Evolutionary conservation across 2,329 filamentous ascomycete genomes (phyloP).

Genomic region (Cordyceps tenuipes): DNA sequence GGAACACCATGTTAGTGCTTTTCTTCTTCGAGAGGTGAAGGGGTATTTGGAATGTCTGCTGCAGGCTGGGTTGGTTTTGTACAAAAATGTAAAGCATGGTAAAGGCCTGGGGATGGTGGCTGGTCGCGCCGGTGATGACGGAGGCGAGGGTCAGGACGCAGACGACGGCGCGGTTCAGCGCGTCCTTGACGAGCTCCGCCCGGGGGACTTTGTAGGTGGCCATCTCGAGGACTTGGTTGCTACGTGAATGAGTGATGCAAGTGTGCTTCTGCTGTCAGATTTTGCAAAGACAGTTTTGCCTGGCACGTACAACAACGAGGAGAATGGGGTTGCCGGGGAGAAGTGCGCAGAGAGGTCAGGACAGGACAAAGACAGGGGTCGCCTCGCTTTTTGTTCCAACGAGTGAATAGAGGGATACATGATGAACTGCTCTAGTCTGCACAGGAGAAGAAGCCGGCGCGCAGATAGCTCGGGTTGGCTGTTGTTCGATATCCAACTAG

Average conservation of each 20-base stretch:
- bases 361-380: background rate
- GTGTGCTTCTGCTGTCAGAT: background rate
- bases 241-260: background rate
- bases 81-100: constrained; percentile 10
- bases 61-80: background rate
- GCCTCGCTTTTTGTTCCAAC: background rate
- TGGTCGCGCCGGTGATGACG: constrained; percentile 5
- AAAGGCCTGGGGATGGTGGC: constrained; percentile 5
- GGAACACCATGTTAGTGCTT: background rate
- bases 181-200: constrained; percentile 4
- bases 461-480: background rate
- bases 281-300: background rate
- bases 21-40: background rate
- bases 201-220: background rate
- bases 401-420: background rate
- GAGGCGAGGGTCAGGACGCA: background rate
- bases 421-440: background rate
- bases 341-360: background rate
- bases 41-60: too few species aligned
- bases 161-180: constrained; percentile 1
- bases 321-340: background rate
- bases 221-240: background rate
- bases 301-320: background rate
- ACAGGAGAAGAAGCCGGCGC: background rate
- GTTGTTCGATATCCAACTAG: background rate